Evolutionary conservation across 2,329 filamentous ascomycete genomes (phyloP), one percentile per base, ranked within the genome.

Genomic region (Colletotrichum australisinense): DNA sequence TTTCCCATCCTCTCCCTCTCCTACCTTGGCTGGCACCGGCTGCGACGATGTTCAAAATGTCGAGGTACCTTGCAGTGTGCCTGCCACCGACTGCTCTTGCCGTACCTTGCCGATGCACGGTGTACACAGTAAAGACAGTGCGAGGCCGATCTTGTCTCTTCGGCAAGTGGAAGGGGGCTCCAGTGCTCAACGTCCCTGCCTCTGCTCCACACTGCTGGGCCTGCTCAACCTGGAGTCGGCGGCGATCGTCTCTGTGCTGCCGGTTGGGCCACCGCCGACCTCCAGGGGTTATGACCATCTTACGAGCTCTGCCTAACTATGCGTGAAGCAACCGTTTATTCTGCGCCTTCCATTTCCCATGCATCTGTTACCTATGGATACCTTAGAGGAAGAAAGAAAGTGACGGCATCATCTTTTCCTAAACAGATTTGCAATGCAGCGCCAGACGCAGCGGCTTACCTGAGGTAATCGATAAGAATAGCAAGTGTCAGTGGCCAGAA

Each of bases 241-340:
- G 65, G 58, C 38, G 69, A 72, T 72, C 69, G 59, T 46, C 66
- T 59, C 65, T 57, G 49, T 59, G 67, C 53, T 42, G 60, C 62
- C 67, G 60, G 65, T 55, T 68, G 56, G 65, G 65, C 69, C 69
- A 67, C 66, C 64, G 64, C 64, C 60, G 38, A 49, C 42, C 16
- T 28, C 28, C 62, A 73, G 67, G 70, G 71, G 67, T 71, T 56
- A 28, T 62, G 71, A 70, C 71, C 62, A 49, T 56, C 67, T 57
- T 73, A 62, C 56, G 62, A 73, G 67, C 69, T 63, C 49, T 57
- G 52, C 49, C 22, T 32, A 32, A 32, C 9, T 57, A n/a, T 49
- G 42, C 42, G 19, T 49, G 57, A 28, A 62, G 28, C 67, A 26
- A 28, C 53, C n/a, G 22, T 56, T 46, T 58, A 26, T 63, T 5